These are phyloP conservation scores for Spergularia bocconei DNA, from an alignment of 148 eudicot genomes.

Conservation along the genomic window DNA sequence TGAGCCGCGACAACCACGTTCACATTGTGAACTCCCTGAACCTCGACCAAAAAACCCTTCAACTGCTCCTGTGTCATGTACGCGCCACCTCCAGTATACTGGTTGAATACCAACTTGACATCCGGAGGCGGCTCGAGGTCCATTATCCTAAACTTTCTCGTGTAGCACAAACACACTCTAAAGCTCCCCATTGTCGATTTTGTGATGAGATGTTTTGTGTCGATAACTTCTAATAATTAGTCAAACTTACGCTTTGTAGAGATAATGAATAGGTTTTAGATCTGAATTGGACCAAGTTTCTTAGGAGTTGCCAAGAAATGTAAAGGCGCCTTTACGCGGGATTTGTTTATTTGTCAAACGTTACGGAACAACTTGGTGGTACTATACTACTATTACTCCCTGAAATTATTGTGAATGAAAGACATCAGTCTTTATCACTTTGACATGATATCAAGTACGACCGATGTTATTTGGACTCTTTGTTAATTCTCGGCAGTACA, in stretches of 20 bases:
- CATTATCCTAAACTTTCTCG: conserved; percentile 50
- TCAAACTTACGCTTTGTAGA: neutral
- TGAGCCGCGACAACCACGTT: conserved; percentile 35
- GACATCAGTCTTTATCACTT: no score
- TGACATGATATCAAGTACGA: no score
- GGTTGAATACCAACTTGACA: conserved; percentile 44
- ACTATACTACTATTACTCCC: no score
- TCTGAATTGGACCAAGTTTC: no score
- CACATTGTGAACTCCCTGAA: conserved; percentile 34
- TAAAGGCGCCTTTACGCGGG: no score
- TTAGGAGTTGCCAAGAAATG: no score
- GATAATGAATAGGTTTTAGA: neutral
- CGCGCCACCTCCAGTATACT: conserved; percentile 42
- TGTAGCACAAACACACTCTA: conserved; percentile 66
- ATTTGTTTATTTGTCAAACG: no score
- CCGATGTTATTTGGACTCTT: no score
- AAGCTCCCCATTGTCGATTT: conserved; percentile 48
- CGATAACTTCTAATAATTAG: neutral
- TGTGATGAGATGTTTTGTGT: conserved; percentile 3
- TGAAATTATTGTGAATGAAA: no score
- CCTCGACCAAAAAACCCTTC: conserved; percentile 48
- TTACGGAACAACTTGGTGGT: no score
- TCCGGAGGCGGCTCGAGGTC: conserved; percentile 65
- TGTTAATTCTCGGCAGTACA: no score
- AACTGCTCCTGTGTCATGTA: conserved; percentile 67